phyloP scores from a whole-genome alignment of 345 rosid species.

The Lagerstroemia speciosa region DNA sequence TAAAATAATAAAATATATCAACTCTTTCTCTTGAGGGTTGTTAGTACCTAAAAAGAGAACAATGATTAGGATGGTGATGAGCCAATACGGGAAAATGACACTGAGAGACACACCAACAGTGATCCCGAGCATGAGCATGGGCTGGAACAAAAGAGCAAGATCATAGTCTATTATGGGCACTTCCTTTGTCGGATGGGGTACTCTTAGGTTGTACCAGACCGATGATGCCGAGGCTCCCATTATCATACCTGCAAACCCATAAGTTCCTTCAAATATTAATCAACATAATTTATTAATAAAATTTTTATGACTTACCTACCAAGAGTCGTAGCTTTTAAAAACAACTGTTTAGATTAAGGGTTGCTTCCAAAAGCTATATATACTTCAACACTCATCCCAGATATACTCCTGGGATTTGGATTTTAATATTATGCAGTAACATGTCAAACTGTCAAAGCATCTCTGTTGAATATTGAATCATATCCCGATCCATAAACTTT shows the following conservation, averaged over 20 bases:
- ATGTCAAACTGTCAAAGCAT: background rate
- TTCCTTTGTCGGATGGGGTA: constrained; percentile 75
- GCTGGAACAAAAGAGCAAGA: constrained; percentile 86
- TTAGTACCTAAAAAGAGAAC: constrained; percentile 60
- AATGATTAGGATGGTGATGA: constrained; percentile 83
- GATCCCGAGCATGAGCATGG: constrained; percentile 89
- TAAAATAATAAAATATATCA: background rate
- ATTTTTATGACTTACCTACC: no score
- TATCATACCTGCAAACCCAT: constrained; percentile 62
- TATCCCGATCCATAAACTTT: no score
- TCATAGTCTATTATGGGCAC: constrained; percentile 88
- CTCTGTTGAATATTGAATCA: no score
- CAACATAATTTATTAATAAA: no score
- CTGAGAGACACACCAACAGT: constrained; percentile 82
- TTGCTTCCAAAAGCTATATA: background rate
- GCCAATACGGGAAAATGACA: constrained; percentile 95
- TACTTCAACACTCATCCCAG: background rate
- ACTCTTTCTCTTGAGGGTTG: background rate
- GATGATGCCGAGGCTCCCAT: constrained; percentile 96
- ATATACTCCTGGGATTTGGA: background rate
- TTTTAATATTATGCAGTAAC: background rate
- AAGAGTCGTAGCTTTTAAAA: no score
- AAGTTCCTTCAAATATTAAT: constrained; percentile 5
- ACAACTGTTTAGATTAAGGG: background rate
- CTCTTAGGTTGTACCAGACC: constrained; percentile 85